Evolutionary conservation across 441 rosid species (phyloP).

Genomic region (Syzygium syzygioides): DNA sequence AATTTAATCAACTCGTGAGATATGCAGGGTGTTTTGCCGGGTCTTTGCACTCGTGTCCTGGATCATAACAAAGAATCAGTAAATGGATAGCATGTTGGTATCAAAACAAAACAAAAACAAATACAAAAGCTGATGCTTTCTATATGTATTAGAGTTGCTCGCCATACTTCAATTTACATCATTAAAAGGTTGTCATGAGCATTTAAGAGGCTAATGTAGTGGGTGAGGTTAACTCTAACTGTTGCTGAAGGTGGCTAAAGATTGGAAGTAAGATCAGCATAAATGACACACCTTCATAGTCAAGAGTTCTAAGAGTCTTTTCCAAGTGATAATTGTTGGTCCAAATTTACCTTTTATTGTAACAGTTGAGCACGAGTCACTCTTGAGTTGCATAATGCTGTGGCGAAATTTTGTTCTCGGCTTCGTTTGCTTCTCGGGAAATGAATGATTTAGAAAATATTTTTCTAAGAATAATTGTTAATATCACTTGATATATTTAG

Average conservation of each 20-base stretch:
- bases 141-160: neutral
- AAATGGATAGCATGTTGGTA: neutral
- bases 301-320: neutral
- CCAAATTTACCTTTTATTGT: neutral
- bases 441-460: rapidly evolving
- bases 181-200: neutral
- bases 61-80: neutral
- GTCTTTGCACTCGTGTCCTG: neutral
- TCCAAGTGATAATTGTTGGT: neutral
- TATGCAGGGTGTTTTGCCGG: rapidly evolving
- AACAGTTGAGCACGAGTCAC: neutral
- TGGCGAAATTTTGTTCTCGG: rapidly evolving
- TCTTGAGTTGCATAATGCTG: neutral
- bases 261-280: neutral
- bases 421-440: rapidly evolving
- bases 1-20: neutral
- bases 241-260: neutral
- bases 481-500: neutral
- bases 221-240: neutral
- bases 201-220: neutral
- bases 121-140: neutral
- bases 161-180: neutral
- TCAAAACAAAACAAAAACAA: neutral
- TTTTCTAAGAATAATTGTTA: rapidly evolving
- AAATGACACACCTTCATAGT: neutral